phyloP scores from a whole-genome alignment of 1,284 basidiomycete genomes.

The Sporisorium scitamineum region DNA sequence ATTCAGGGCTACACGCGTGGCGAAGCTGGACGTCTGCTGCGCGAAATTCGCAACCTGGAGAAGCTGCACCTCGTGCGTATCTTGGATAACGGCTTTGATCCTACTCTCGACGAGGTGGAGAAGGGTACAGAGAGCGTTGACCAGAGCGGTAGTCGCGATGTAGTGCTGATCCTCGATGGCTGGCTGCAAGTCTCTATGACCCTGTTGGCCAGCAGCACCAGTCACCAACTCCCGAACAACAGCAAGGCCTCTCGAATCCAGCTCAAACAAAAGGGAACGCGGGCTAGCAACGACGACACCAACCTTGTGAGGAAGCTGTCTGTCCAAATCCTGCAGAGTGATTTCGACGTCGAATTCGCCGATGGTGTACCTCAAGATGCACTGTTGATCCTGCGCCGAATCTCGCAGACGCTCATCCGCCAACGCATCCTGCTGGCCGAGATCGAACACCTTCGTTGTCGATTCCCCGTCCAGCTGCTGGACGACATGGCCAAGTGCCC shows the following conservation, averaged over 20 bases:
- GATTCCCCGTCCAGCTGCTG: slow-evolving; percentile 50
- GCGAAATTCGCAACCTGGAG: slow-evolving; percentile 59
- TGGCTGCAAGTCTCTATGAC: slow-evolving; percentile 54
- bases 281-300: slow-evolving; percentile 33
- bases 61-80: slow-evolving; percentile 59
- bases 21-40: slow-evolving; percentile 59
- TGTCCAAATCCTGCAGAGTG: slow-evolving; percentile 38
- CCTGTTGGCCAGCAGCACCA: slow-evolving; percentile 31
- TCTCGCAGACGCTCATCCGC: slow-evolving; percentile 47
- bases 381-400: slow-evolving; percentile 45
- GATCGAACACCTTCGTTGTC: slow-evolving; percentile 52
- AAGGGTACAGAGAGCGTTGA: slow-evolving; percentile 24
- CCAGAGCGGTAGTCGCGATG: slow-evolving; percentile 28
- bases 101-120: slow-evolving; percentile 31
- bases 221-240: slow-evolving; percentile 32
- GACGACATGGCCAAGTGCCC: slow-evolving; percentile 21
- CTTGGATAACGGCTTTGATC: slow-evolving; percentile 39
- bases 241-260: slow-evolving; percentile 48
- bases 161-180: slow-evolving; percentile 51
- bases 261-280: slow-evolving; percentile 43
- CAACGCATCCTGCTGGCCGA: slow-evolving; percentile 50
- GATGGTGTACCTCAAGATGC: slow-evolving; percentile 38
- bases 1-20: slow-evolving; percentile 65
- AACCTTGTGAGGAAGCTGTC: slow-evolving; percentile 43
- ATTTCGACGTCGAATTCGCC: slow-evolving; percentile 47